These are phyloP conservation scores for Punctularia strigosozonata DNA, from an alignment of 768 basidiomycete genomes.

Conservation along the genomic window DNA sequence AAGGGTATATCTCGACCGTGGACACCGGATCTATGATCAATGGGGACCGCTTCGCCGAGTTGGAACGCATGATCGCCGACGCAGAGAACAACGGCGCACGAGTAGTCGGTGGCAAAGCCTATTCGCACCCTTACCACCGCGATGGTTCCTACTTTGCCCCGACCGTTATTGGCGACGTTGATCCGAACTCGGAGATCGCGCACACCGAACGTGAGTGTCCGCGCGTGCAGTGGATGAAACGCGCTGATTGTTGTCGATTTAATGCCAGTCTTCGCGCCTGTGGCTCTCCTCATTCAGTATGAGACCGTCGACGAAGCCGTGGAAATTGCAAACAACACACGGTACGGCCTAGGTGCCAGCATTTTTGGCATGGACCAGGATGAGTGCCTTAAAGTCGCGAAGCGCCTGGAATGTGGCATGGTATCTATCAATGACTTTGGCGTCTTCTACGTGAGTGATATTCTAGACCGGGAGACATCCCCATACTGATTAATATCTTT, in stretches of 20 bases:
- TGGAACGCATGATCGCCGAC: slow-evolving; percentile 57
- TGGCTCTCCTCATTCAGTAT: slow-evolving; percentile 81
- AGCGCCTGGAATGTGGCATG: slow-evolving; percentile 86
- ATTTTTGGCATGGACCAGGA: slow-evolving; percentile 85
- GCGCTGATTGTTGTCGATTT: neutral
- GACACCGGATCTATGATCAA: slow-evolving; percentile 89
- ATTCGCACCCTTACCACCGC: slow-evolving; percentile 52
- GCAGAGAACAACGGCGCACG: slow-evolving; percentile 62
- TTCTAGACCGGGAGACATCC: slow-evolving; percentile 1
- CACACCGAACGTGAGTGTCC: slow-evolving; percentile 58
- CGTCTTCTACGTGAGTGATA: slow-evolving; percentile 61
- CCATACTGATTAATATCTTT: slow-evolving; percentile 3
- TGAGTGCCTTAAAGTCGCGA: slow-evolving; percentile 70
- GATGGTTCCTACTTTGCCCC: slow-evolving; percentile 78
- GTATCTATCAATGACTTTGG: slow-evolving; percentile 94
- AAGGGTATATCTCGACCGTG: slow-evolving; percentile 59
- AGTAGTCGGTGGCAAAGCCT: slow-evolving; percentile 53
- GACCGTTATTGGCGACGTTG: slow-evolving; percentile 77
- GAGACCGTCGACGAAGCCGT: slow-evolving; percentile 78
- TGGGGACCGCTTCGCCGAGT: slow-evolving; percentile 51
- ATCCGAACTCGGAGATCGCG: slow-evolving; percentile 61
- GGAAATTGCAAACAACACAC: slow-evolving; percentile 77
- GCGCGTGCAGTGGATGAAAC: neutral
- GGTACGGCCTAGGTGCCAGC: slow-evolving; percentile 86
- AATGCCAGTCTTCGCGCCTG: slow-evolving; percentile 79